A percentile compares a stretch with the other conserved stretches of the same genome.
These are phyloP conservation scores for Fraxinus greggii DNA, from an alignment of 305 asterid genomes.

Conservation along the genomic window DNA sequence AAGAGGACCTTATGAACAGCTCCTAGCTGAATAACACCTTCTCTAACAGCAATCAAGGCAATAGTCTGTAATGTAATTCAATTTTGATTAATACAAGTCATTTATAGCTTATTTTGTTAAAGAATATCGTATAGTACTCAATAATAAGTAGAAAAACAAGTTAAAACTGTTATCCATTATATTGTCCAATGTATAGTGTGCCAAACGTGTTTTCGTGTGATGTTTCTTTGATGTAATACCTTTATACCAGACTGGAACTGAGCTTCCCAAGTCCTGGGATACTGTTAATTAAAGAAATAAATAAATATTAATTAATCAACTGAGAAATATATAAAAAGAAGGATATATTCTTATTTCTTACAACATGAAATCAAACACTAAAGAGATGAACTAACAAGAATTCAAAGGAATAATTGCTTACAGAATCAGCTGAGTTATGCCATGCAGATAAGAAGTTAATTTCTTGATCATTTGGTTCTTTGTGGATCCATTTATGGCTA, in stretches of 20 bases:
- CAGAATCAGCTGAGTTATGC: slow-evolving; percentile 97
- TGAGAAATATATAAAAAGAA: not conserved
- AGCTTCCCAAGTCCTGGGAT: slow-evolving; percentile 99
- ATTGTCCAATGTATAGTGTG: not conserved
- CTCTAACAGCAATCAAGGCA: slow-evolving; percentile 97
- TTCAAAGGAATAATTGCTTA: slow-evolving; percentile 28
- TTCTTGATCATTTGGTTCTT: slow-evolving; percentile 92
- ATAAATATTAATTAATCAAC: not conserved
- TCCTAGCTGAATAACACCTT: slow-evolving; percentile 95
- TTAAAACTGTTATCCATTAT: not conserved
- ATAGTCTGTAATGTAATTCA: slow-evolving; percentile 59
- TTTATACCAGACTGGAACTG: slow-evolving; percentile 94
- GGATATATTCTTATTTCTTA: not conserved
- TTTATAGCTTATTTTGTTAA: not conserved
- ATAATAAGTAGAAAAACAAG: not conserved
- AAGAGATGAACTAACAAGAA: not conserved
- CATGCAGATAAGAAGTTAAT: slow-evolving; percentile 96
- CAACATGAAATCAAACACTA: slow-evolving; percentile 13
- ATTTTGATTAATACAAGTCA: not conserved
- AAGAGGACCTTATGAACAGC: slow-evolving; percentile 71
- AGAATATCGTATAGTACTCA: not conserved
- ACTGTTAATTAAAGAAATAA: slow-evolving; percentile 44
- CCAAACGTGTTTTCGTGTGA: not conserved
- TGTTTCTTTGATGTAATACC: slow-evolving; percentile 38
- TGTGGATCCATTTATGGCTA: slow-evolving; percentile 95